These are phyloP conservation scores for Falciphora oryzae DNA, from an alignment of 2,329 filamentous ascomycete species.

Conservation along the genomic window DNA sequence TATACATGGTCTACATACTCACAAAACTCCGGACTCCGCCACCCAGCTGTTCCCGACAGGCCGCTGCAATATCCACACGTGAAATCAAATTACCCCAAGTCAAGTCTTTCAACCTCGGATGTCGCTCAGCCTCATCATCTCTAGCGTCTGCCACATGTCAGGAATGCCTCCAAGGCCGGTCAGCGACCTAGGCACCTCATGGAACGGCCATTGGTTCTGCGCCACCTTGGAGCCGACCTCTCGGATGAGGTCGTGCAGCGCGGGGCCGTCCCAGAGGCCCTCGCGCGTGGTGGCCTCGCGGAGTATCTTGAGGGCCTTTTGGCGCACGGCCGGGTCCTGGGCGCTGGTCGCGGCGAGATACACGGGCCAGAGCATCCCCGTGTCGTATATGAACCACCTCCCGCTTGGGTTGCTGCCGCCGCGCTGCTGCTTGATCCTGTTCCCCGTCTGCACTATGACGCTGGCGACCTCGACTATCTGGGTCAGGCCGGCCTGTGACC, in stretches of 20 bases:
- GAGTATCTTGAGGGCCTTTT: constrained; percentile 13
- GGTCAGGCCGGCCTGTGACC: background rate
- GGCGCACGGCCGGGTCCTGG: constrained; percentile 9
- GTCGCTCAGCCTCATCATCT: constrained; percentile 1
- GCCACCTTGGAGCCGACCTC: constrained; percentile 3
- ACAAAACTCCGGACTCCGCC: background rate
- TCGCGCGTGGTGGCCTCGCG: constrained; percentile 10
- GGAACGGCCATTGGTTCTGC: constrained; percentile 7
- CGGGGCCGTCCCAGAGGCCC: constrained; percentile 13
- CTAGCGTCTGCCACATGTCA: constrained; percentile 7
- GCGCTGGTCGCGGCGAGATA: constrained; percentile 15
- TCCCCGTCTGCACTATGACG: background rate
- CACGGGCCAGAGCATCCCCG: constrained; percentile 12
- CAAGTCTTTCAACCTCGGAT: background rate
- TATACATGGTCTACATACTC: background rate
- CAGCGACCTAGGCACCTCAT: constrained; percentile 7
- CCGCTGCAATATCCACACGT: no score
- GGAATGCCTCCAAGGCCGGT: constrained; percentile 5
- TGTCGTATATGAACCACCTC: constrained; percentile 11
- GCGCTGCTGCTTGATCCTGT: background rate
- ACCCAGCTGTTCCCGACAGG: no score
- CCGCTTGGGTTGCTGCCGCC: background rate
- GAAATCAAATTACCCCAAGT: background rate
- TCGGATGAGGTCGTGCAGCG: constrained; percentile 4
- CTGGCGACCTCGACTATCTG: constrained; percentile 7